Conservation (phyloP, 2,329 filamentous ascomycete genomes). For the Trichophyton benhamiae region DNA sequence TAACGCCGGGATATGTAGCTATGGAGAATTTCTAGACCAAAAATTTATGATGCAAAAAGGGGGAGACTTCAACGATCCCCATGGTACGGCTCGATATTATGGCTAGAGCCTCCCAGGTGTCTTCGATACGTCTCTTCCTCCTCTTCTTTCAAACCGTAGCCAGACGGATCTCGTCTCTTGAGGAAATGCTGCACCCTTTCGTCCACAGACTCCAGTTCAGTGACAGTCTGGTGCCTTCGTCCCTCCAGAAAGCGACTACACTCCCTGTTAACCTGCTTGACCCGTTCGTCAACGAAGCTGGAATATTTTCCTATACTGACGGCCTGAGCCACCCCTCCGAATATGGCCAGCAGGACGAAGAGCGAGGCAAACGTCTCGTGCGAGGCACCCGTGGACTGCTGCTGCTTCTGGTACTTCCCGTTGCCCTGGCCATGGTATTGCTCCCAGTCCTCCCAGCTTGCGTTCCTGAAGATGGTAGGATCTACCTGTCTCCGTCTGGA, state of each 20-base stretch:
- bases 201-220: conserved; percentile 38
- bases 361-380: conserved; percentile 67
- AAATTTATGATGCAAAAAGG: neutral
- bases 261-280: conserved; percentile 53
- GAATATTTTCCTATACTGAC: conserved; percentile 54
- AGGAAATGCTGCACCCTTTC: conserved; percentile 68
- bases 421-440: conserved; percentile 53
- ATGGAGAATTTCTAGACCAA: neutral
- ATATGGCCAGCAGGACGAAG: conserved; percentile 54
- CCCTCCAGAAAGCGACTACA: conserved; percentile 46
- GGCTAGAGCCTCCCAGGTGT: conserved; percentile 18
- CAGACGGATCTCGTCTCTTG: conserved; percentile 53
- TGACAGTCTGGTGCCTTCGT: conserved; percentile 41
- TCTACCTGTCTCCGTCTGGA: conserved; percentile 26
- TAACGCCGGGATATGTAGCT: neutral
- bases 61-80: neutral
- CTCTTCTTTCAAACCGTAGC: conserved; percentile 34
- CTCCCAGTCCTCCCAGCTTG: conserved; percentile 98
- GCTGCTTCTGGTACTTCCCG: conserved; percentile 3
- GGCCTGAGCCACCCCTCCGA: conserved; percentile 62
- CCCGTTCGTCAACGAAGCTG: conserved; percentile 50
- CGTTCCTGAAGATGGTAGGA: conserved; percentile 53
- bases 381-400: conserved; percentile 40
- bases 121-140: conserved; percentile 32
- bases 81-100: neutral